Evolutionary conservation across 805 yeast genomes (phyloP).

Genomic region (Spathaspora hagerdaliae): DNA sequence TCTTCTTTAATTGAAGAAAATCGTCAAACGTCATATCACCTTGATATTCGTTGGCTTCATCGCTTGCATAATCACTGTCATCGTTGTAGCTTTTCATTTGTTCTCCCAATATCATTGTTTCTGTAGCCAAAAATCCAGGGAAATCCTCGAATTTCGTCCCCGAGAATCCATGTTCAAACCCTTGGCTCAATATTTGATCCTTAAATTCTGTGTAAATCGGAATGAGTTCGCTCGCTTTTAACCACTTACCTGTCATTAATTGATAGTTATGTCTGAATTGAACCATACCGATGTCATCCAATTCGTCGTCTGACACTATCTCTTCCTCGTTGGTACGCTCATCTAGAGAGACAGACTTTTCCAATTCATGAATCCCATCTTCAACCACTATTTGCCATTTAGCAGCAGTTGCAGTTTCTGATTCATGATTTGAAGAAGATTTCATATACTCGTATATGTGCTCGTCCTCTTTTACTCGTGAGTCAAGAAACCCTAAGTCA

Average conservation of each 20-base stretch:
- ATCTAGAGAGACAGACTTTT: too few relatives aligned
- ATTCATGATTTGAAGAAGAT: too few relatives aligned
- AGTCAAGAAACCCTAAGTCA: slow-evolving; percentile 1
- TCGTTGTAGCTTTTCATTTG: slow-evolving; percentile 9
- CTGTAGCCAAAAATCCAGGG: slow-evolving; percentile 38
- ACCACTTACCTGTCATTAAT: slow-evolving; percentile 2
- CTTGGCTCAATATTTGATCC: not conserved
- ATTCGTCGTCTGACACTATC: slow-evolving; percentile 1
- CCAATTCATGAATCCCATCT: too few relatives aligned
- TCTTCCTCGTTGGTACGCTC: not conserved
- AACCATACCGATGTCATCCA: slow-evolving; percentile 3
- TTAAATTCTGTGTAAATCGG: not conserved
- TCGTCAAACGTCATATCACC: slow-evolving; percentile 5
- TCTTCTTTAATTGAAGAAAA: slow-evolving; percentile 3
- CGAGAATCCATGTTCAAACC: slow-evolving; percentile 9
- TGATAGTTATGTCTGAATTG: slow-evolving; percentile 2
- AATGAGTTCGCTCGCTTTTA: slow-evolving; percentile 17
- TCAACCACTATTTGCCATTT: too few relatives aligned
- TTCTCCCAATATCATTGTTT: slow-evolving; percentile 4
- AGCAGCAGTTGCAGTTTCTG: too few relatives aligned
- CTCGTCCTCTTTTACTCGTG: slow-evolving; percentile 8
- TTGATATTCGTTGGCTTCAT: slow-evolving; percentile 3
- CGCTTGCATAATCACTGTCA: slow-evolving; percentile 14
- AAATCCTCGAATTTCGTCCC: slow-evolving; percentile 67
- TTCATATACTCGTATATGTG: slow-evolving; percentile 1